Evolutionary conservation across 2,329 filamentous ascomycete genomes (phyloP).

Genomic region (Colletotrichum filicis): DNA sequence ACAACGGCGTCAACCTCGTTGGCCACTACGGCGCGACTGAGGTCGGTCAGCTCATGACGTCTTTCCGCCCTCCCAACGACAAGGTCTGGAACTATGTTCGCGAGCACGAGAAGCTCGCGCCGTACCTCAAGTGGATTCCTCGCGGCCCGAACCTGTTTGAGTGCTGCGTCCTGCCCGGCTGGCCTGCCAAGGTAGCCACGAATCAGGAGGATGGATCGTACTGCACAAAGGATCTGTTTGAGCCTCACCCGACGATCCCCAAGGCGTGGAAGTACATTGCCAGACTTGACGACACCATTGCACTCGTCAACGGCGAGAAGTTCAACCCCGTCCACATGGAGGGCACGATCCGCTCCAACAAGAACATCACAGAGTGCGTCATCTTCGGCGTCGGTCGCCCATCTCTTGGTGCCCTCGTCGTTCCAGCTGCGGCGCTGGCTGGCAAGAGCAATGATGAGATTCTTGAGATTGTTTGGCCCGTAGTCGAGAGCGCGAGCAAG

Average conservation of each 20-base stretch:
- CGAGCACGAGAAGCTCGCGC: constrained; percentile 52
- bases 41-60: constrained; percentile 71
- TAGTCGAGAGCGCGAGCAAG: constrained; percentile 45
- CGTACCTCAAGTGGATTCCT: constrained; percentile 46
- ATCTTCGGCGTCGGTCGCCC: constrained; percentile 70
- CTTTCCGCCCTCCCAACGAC: constrained; percentile 62
- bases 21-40: constrained; percentile 71
- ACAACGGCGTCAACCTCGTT: constrained; percentile 64
- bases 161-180: constrained; percentile 49
- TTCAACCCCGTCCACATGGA: constrained; percentile 74
- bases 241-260: constrained; percentile 59
- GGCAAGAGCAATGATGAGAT: constrained; percentile 40
- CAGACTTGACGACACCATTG: constrained; percentile 70
- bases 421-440: constrained; percentile 45
- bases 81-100: constrained; percentile 71
- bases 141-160: constrained; percentile 50
- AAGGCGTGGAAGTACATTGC: constrained; percentile 72
- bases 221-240: constrained; percentile 72
- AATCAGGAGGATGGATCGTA: constrained; percentile 71
- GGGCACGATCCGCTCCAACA: constrained; percentile 57
- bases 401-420: constrained; percentile 67
- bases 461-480: constrained; percentile 46
- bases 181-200: constrained; percentile 58
- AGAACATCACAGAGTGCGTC: constrained; percentile 62
- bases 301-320: constrained; percentile 74